Evolutionary conservation across 2,329 filamentous ascomycete species (phyloP).

Genomic region (Aureobasidium zeae): DNA sequence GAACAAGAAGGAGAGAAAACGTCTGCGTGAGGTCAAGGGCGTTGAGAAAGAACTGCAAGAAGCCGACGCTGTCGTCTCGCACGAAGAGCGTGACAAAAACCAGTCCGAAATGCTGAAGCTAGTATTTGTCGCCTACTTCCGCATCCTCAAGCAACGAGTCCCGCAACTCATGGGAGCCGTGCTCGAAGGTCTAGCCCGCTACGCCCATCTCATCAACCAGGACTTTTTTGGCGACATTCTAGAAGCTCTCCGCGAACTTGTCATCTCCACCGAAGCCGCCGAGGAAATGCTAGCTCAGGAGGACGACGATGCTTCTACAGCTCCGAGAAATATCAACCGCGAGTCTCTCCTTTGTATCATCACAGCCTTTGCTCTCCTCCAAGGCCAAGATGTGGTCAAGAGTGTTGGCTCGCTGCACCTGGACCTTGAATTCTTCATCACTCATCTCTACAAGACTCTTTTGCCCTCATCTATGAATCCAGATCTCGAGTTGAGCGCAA

Average conservation of each 20-base stretch:
- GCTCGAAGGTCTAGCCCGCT: conserved; percentile 85
- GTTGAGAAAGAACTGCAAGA: conserved; percentile 89
- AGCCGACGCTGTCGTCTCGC: conserved; percentile 80
- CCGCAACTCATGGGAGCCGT: conserved; percentile 93
- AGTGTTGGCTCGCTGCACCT: conserved; percentile 72
- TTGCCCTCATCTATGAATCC: conserved; percentile 69
- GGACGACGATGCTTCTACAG: conserved; percentile 33
- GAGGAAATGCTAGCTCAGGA: conserved; percentile 41
- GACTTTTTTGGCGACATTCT: conserved; percentile 97
- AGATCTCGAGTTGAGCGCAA: conserved; percentile 74
- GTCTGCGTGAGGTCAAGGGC: conserved; percentile 72
- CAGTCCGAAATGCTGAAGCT: conserved; percentile 93
- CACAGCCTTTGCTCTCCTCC: conserved; percentile 90
- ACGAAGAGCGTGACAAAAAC: conserved; percentile 88
- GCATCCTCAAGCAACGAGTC: conserved; percentile 74
- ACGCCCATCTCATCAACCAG: conserved; percentile 94
- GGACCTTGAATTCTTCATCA: conserved; percentile 91
- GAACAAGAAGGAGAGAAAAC: conserved; percentile 79
- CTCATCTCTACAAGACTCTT: conserved; percentile 81
- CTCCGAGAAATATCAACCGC: conserved; percentile 64
- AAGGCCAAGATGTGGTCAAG: conserved; percentile 85
- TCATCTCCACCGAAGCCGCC: conserved; percentile 55
- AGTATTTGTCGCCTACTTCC: conserved; percentile 91
- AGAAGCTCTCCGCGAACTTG: conserved; percentile 87
- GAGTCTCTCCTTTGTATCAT: conserved; percentile 90